Evolutionary conservation across 805 yeast species (phyloP), one percentile per base, ranked within the genome.

Genomic region (Cyberlindnera mycetangii): DNA sequence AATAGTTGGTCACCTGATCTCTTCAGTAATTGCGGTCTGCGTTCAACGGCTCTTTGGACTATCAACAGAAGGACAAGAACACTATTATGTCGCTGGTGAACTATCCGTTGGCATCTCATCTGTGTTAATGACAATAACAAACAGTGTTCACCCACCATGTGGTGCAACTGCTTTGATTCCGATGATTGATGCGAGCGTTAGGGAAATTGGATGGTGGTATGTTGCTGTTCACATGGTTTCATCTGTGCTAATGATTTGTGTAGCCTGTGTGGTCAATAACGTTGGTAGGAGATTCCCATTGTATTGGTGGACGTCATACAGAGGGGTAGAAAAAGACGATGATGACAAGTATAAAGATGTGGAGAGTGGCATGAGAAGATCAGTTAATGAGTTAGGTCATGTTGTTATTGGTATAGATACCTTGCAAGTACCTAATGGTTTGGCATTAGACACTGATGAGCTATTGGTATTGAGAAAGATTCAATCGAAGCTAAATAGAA

Each of bases 91-190:
- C 8, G 69, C 74, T 15, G 87, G 81, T 2, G 82, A 83, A 0
- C 56, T 82, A 22, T 66, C 80, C 31, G 83, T 80, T 7, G 82
- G 72, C 0, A 47, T 78, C 5, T 54, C 83, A 2, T 74, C 81
- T 8, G 78, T 76, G 10, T 59, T 65, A 3, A 80, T 80, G 84
- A 61, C 74, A 12, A 49, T 79, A 1, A 59, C 71, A 6, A 78
- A 78, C 49, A 74, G 80, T 47, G 75, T 79, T 1, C 88, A 83
- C 58, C 89, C 89, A 0, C 89, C 89, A 0, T 81, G 82, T 1
- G 89, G 89, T 3, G 87, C 88, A 1, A 72, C 83, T 10, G 86
- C 88, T 0, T 55, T 82, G 30, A 60, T 82, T 8, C 85, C 87
- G 0, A 61, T 72, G 2, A 54, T 75, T 0, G 82, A 79, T 42